Evolutionary conservation across 106 monocot genomes (phyloP), one percentile per base, ranked within the genome.

Genomic region (Alisma plantagoaquatica): DNA sequence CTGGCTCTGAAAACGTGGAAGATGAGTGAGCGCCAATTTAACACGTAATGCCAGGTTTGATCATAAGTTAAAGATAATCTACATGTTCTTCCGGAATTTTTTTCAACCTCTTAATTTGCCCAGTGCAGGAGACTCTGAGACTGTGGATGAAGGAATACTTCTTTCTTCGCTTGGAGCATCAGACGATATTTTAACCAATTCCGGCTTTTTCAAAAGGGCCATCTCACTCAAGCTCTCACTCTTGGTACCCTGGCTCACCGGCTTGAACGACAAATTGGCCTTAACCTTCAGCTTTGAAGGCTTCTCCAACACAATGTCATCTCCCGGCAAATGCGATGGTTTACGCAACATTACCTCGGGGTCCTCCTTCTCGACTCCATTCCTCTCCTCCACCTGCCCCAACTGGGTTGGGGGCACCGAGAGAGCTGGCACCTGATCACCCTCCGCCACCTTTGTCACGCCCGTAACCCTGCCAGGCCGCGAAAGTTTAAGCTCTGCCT

Each of bases 201-300:
- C 84, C 3, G 91, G 91, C 67, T 78, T 91, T 61, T 85, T 81
- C 27, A 84, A 64, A 24, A 84, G 62, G 15, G 72, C 29, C 12
- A 84, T 50, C 51, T 85, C 78, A 53, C 51, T 65, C 11, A 50
- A 44, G 43, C 47, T 41, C 47, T 81, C 77, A 72, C 10, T 14
- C 59, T 14, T 10, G 24, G 66, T 27, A 57, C 45, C 69, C 48
- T 73, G 70, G 61, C 75, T 74, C 75, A 76, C 81, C n/a, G n/a
- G n/a, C 69, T 85, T 91, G 62, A 85, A 66, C 47, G 54, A 50
- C 42, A 91, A 31, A 35, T 85, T 91, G 1, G 84, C 77, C 46
- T 75, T 81, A 17, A 91, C 56, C 62, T 58, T 77, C 26, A 91
- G 5, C 53, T 69, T 81, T 0, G 68, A 74, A 2, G 44, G 12